A percentile compares a stretch with the other conserved stretches of the same genome.
These are phyloP conservation scores for Fusarium sp. DNA, from an alignment of 2,329 filamentous ascomycete genomes.

Conservation along the genomic window DNA sequence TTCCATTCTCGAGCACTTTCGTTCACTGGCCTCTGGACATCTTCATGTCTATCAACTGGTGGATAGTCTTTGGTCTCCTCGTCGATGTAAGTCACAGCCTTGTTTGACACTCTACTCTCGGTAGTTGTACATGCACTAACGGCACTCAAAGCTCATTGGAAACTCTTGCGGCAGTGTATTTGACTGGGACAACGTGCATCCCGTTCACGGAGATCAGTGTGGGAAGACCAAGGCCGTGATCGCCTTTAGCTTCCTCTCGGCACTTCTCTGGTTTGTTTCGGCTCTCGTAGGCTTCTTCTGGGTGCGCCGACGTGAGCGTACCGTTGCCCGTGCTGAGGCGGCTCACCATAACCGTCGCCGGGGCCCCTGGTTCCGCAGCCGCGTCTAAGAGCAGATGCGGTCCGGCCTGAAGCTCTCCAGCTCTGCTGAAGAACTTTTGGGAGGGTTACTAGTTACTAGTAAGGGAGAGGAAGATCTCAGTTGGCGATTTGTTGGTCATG, in stretches of 20 bases:
- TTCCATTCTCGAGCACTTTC: slow-evolving; percentile 76
- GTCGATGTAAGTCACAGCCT: slow-evolving; percentile 64
- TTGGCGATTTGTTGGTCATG: slow-evolving; percentile 16
- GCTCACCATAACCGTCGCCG: slow-evolving; percentile 42
- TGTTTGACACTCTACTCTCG: not conserved
- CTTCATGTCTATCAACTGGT: slow-evolving; percentile 76
- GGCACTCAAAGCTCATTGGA: slow-evolving; percentile 52
- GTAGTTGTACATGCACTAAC: slow-evolving; percentile 19
- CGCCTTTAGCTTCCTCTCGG: slow-evolving; percentile 78
- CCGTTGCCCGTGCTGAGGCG: slow-evolving; percentile 49
- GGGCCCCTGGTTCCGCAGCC: slow-evolving; percentile 59
- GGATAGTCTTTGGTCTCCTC: slow-evolving; percentile 74
- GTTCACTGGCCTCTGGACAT: slow-evolving; percentile 78
- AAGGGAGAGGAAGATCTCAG: not conserved
- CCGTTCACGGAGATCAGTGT: slow-evolving; percentile 63
- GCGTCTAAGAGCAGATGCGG: slow-evolving; percentile 50
- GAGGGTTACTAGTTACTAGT: not conserved
- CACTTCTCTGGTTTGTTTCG: slow-evolving; percentile 76
- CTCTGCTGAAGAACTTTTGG: slow-evolving; percentile 19
- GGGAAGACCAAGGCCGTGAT: slow-evolving; percentile 76
- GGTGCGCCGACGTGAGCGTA: slow-evolving; percentile 57
- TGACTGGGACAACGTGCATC: slow-evolving; percentile 67
- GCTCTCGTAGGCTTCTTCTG: slow-evolving; percentile 68
- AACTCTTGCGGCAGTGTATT: slow-evolving; percentile 68
- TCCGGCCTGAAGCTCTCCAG: slow-evolving; percentile 2